These are phyloP conservation scores for Pseudogymnoascus verrucosus DNA, from an alignment of 2,329 filamentous ascomycete genomes.

Conservation along the genomic window DNA sequence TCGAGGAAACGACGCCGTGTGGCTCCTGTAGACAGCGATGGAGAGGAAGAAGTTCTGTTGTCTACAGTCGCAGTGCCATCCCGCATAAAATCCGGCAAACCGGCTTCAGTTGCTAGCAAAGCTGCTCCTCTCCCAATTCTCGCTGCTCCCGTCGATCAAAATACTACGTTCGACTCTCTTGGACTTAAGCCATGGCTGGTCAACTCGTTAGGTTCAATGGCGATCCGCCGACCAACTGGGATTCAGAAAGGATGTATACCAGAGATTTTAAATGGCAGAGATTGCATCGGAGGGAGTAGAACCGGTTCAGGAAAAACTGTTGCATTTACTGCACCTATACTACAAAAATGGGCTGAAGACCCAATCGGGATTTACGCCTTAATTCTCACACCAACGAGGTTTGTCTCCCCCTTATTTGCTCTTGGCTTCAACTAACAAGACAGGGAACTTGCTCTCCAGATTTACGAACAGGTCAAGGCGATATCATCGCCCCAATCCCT, in stretches of 20 bases:
- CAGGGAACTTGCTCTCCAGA: constrained; percentile 86
- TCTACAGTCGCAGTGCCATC: constrained; percentile 8
- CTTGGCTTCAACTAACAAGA: background rate
- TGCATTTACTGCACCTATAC: constrained; percentile 86
- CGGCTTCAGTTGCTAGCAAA: background rate
- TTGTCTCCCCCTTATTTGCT: constrained; percentile 18
- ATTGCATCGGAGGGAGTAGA: constrained; percentile 89
- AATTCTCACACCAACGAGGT: constrained; percentile 80
- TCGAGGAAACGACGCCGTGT: constrained; percentile 23
- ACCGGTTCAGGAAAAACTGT: constrained; percentile 98
- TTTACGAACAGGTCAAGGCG: constrained; percentile 92
- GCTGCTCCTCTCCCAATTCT: constrained; percentile 28
- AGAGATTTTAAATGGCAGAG: constrained; percentile 79
- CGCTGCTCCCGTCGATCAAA: constrained; percentile 47
- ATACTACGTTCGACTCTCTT: constrained; percentile 63
- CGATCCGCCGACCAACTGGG: constrained; percentile 79
- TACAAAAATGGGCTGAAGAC: constrained; percentile 90
- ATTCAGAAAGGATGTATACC: constrained; percentile 94
- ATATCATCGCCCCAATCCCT: constrained; percentile 82
- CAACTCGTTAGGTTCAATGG: constrained; percentile 65
- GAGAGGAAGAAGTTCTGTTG: background rate
- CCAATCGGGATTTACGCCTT: constrained; percentile 86
- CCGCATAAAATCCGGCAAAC: constrained; percentile 7
- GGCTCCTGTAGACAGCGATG: constrained; percentile 6
- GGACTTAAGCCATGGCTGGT: constrained; percentile 81